Base-by-base conservation (phyloP, 352 stramenopile species). In the Phytophthora brassicae region DNA sequence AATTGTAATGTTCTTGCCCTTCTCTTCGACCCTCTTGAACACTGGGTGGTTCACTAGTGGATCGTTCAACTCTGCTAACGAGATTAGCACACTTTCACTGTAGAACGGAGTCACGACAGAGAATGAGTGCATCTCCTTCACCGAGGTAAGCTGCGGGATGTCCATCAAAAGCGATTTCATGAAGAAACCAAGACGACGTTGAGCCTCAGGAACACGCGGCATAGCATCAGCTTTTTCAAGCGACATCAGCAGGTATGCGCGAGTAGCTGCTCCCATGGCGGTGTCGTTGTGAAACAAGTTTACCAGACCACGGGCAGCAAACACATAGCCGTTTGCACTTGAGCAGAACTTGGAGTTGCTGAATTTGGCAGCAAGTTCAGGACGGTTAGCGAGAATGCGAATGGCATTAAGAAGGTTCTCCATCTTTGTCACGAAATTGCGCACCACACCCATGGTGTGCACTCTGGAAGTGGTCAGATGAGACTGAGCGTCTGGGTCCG, bases 121-220 rank as follows among this genome's bases (percentile, higher is more conserved):
- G 58, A 92, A 92, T 20, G 83, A 92, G n/a, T 74, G 79, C 81
- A 90, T 90, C 44, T 92, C 83, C 61, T 88, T 89, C 41, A 92
- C 81, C 13, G 83, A 75, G 8, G 58, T 68, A 45, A 92, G 59
- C 56, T 90, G 77, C 33, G 83, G 83, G 51, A 92, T 92, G 35
- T 90, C 77, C 83, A 92, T 92, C 41, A 87, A 45, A 44, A 92
- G 69, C 22, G 80, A 89, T 45, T 90, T 89, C 75, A 92, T 84
- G 50, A 92, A 92, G 56, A 90, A 92, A 50, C 80, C 80, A 55
- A 92, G 70, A 63, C 83, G 83, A 69, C 83, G 83, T 42, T 90
- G 77, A 12, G 83, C 83, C 59, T 92, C 83, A 26, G 79, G 72
- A 3, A 84, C 76, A 16, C 83, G 79, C 2, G 83, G 83, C 81